Percentiles rank a stretch among this genome's conserved stretches.
Conservation (phyloP, 768 basidiomycete genomes). For the Sporobolomyces roseus region DNA sequence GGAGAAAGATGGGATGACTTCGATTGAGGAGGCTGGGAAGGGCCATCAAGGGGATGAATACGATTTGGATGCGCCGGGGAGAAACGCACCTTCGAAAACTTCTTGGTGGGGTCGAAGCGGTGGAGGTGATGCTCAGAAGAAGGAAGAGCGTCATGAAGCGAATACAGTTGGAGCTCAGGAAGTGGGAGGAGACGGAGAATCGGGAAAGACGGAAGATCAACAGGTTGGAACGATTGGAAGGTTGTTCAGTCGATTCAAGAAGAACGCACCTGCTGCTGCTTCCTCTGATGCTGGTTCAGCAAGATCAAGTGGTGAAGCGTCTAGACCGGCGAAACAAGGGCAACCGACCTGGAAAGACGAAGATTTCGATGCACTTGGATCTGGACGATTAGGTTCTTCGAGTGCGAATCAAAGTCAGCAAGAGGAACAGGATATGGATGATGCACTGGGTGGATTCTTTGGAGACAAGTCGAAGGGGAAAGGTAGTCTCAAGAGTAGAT, state of each 20-base stretch:
- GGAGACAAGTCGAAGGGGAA: constrained; percentile 61
- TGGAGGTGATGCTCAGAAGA: not conserved
- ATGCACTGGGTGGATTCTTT: constrained; percentile 68
- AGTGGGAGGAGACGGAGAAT: constrained; percentile 5
- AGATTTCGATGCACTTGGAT: constrained; percentile 25
- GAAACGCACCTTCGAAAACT: not conserved
- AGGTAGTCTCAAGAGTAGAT: constrained; percentile 5
- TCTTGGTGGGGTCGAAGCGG: constrained; percentile 20
- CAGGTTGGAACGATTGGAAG: constrained; percentile 25
- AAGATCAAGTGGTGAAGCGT: not conserved
- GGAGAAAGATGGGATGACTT: constrained; percentile 6
- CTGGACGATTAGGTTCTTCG: not conserved
- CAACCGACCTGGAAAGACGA: not conserved
- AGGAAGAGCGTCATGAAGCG: not conserved
- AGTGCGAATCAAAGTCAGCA: not conserved
- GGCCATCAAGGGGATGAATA: constrained; percentile 24
- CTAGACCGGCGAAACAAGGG: not conserved
- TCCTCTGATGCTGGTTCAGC: not conserved
- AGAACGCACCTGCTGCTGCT: not conserved
- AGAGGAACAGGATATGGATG: constrained; percentile 75
- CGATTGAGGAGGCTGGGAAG: not conserved
- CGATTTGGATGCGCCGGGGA: constrained; percentile 21
- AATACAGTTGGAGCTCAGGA: constrained; percentile 16
- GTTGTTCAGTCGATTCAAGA: constrained; percentile 21
- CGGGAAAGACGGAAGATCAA: not conserved